Evolutionary conservation across 257 asterid genomes (phyloP).

Genomic region (Solanum medicagineum): DNA sequence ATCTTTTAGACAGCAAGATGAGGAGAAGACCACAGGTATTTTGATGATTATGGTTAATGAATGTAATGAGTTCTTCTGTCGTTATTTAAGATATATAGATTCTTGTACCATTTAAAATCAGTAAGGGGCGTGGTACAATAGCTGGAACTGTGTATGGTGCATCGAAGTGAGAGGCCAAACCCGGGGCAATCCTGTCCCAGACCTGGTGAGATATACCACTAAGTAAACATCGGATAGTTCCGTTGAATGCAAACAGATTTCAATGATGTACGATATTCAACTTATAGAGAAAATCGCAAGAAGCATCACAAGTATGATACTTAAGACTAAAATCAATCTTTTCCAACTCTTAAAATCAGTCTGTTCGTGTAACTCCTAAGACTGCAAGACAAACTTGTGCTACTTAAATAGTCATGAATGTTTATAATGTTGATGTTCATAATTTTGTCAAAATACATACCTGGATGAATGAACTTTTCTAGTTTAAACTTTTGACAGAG

Average conservation of each 20-base stretch:
- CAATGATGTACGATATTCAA: background rate
- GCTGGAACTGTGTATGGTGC: conserved; percentile 54
- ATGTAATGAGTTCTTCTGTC: background rate
- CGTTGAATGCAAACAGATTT: background rate
- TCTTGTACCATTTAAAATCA: conserved; percentile 58
- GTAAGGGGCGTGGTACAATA: conserved; percentile 78
- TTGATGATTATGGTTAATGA: background rate
- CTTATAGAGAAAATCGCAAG: background rate
- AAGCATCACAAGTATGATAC: background rate
- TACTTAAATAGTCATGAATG: background rate
- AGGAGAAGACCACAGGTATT: background rate
- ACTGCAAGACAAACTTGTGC: background rate
- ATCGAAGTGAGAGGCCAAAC: conserved; percentile 64
- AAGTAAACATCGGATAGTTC: background rate
- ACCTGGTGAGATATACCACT: conserved; percentile 30
- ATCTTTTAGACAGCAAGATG: background rate
- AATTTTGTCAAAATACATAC: too few species aligned
- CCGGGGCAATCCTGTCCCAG: conserved; percentile 91
- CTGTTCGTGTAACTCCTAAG: background rate
- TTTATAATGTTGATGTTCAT: background rate
- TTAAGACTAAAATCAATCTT: background rate
- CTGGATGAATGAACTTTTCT: background rate
- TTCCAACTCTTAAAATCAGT: background rate
- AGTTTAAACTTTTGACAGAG: background rate
- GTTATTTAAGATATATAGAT: background rate